Evolutionary conservation across 2,329 filamentous ascomycete genomes (phyloP).

Genomic region (Drechslerella dactyloides): DNA sequence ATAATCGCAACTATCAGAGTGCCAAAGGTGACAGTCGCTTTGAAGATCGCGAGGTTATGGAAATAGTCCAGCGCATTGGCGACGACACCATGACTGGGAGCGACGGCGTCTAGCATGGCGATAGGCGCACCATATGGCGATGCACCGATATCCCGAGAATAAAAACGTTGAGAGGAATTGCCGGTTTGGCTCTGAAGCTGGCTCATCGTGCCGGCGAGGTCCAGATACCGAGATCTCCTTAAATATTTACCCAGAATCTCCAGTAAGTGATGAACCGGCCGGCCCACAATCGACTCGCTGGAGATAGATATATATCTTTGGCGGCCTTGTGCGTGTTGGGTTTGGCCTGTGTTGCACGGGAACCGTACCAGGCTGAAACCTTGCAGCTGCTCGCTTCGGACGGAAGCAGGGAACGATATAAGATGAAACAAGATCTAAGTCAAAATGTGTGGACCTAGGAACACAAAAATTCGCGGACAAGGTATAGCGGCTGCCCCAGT

Average conservation of each 20-base stretch:
- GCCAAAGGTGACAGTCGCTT: constrained; percentile 20
- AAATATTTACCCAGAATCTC: background rate
- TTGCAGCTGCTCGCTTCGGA: too few relatives aligned
- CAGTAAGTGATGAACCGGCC: background rate
- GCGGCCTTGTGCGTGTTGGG: too few relatives aligned
- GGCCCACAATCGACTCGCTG: too few relatives aligned
- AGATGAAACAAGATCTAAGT: too few relatives aligned
- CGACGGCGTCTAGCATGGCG: constrained; percentile 26
- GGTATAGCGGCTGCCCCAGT: too few relatives aligned
- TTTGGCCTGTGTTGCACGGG: too few relatives aligned
- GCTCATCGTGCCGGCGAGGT: constrained; percentile 21
- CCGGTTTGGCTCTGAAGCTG: constrained; percentile 23
- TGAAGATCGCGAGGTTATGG: constrained; percentile 8
- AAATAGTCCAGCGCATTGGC: constrained; percentile 9
- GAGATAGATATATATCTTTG: too few relatives aligned
- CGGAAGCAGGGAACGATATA: too few relatives aligned
- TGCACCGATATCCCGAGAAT: constrained; percentile 15
- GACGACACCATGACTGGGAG: background rate
- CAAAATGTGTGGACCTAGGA: too few relatives aligned
- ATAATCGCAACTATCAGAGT: constrained; percentile 18
- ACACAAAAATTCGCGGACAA: too few relatives aligned
- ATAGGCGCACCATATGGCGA: constrained; percentile 6
- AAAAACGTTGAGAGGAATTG: constrained; percentile 18
- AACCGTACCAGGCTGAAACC: too few relatives aligned
- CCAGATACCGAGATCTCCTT: background rate